A percentile compares a stretch with the other conserved stretches of the same genome.
phyloP scores from a whole-genome alignment of 1,284 basidiomycete species.

The Paramarasmius palmivorus region DNA sequence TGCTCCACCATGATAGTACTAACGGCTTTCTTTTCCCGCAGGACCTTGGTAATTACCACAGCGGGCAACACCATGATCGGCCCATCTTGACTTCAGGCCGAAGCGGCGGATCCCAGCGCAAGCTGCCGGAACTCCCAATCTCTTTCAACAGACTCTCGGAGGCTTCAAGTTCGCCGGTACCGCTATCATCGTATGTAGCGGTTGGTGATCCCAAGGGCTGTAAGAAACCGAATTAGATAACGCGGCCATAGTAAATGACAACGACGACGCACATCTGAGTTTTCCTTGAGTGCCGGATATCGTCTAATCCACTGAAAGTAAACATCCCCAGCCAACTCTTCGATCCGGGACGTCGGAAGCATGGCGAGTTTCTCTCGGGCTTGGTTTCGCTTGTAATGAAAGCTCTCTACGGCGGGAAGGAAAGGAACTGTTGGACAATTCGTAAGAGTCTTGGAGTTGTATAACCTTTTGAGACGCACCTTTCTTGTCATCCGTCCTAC shows the following conservation, averaged over 20 bases:
- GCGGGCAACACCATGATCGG: too few species aligned
- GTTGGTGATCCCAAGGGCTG: constrained; percentile 48
- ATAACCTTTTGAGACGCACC: constrained; percentile 37
- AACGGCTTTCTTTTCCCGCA: too few species aligned
- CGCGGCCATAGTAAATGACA: constrained; percentile 9
- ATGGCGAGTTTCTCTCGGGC: constrained; percentile 98
- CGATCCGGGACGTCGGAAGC: constrained; percentile 88
- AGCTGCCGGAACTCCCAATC: too few species aligned
- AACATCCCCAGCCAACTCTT: constrained; percentile 96
- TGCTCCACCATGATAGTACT: too few species aligned
- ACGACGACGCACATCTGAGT: constrained; percentile 59
- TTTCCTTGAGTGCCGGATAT: constrained; percentile 94
- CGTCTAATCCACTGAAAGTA: constrained; percentile 92
- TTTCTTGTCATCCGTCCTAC: constrained; percentile 74
- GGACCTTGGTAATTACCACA: too few species aligned
- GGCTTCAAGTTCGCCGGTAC: too few species aligned
- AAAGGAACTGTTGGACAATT: constrained; percentile 66
- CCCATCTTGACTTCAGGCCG: too few species aligned
- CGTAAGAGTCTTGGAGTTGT: constrained; percentile 8
- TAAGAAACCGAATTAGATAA: constrained; percentile 7
- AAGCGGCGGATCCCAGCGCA: too few species aligned
- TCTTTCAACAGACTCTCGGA: too few species aligned
- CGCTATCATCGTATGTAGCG: constrained; percentile 71
- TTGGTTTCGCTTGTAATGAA: constrained; percentile 98
- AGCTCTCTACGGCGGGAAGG: constrained; percentile 89